Evolutionary conservation across 2,329 filamentous ascomycete species (phyloP).

Genomic region (Pleurostoma richardsiae): DNA sequence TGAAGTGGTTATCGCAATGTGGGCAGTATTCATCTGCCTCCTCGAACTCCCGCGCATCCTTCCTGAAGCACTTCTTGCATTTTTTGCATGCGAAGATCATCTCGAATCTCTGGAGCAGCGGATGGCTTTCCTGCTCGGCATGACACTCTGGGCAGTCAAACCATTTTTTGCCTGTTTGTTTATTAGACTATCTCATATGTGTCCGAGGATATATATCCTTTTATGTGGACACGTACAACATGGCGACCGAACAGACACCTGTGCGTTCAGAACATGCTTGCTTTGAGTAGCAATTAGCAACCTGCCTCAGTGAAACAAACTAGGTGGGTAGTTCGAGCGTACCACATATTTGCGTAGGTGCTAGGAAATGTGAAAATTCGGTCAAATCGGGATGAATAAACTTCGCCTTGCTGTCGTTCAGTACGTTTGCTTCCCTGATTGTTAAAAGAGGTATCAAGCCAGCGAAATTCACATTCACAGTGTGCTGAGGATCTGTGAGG

Average conservation of each 20-base stretch:
- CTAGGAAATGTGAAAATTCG: no score
- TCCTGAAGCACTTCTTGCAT: conserved; percentile 97
- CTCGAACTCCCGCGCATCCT: conserved; percentile 87
- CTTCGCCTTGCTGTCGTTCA: no score
- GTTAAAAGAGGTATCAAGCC: no score
- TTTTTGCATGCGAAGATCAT: conserved; percentile 98
- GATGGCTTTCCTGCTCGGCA: conserved; percentile 71
- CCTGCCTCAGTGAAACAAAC: no score
- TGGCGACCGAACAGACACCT: conserved; percentile 90
- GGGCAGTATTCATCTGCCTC: conserved; percentile 98
- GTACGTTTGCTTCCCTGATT: no score
- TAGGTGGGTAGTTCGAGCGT: no score
- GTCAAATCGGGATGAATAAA: no score
- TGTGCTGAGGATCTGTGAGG: no score
- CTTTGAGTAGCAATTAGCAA: conserved; percentile 36
- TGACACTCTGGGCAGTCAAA: conserved; percentile 98
- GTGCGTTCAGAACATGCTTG: conserved; percentile 97
- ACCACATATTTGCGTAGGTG: no score
- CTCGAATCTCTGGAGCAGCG: conserved; percentile 71
- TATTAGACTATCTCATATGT: conserved; percentile 1
- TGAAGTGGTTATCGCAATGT: conserved; percentile 97
- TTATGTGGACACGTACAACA: conserved; percentile 66
- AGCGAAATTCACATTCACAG: no score
- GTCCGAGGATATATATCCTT: neutral
- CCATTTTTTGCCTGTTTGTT: conserved; percentile 76